A percentile compares a stretch with the other conserved stretches of the same genome.
Evolutionary conservation across 2,329 filamentous ascomycete genomes (phyloP).

Genomic region (Colletotrichum sp.): DNA sequence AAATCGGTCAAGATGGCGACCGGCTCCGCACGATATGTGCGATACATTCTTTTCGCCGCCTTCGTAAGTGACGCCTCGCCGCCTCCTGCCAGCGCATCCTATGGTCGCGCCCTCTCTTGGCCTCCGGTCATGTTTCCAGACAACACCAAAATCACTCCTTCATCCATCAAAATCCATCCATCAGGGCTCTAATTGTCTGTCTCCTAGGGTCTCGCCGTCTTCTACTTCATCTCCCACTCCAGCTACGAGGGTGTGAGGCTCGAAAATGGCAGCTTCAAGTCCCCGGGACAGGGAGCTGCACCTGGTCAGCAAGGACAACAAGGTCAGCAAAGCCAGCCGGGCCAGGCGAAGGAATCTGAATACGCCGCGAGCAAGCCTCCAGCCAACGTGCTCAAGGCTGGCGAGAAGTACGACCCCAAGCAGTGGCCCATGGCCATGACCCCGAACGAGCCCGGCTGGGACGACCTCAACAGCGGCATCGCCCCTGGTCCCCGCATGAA

Average conservation of each 20-base stretch:
- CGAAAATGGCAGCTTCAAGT: slow-evolving; percentile 11
- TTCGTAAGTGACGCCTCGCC: slow-evolving; percentile 65
- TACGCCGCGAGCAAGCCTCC: slow-evolving; percentile 23
- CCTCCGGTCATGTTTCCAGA: background rate
- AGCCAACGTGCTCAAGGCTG: slow-evolving; percentile 24
- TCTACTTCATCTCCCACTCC: slow-evolving; percentile 80
- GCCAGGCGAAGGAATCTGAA: slow-evolving; percentile 24
- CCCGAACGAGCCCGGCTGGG: slow-evolving; percentile 58
- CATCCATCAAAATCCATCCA: background rate
- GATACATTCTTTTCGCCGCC: slow-evolving; percentile 80
- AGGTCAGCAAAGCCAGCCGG: background rate
- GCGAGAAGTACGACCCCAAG: slow-evolving; percentile 38
- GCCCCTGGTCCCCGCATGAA: slow-evolving; percentile 82
- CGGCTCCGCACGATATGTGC: slow-evolving; percentile 75
- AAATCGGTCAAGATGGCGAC: slow-evolving; percentile 58
- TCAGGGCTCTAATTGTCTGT: slow-evolving; percentile 19
- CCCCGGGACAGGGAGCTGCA: slow-evolving; percentile 51
- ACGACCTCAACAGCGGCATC: slow-evolving; percentile 51
- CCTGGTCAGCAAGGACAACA: background rate
- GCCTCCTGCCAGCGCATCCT: background rate
- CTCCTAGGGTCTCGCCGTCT: slow-evolving; percentile 66
- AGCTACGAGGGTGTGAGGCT: slow-evolving; percentile 46
- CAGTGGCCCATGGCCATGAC: slow-evolving; percentile 57
- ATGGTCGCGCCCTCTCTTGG: background rate
- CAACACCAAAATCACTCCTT: too few relatives aligned